phyloP scores from a whole-genome alignment of 345 rosid genomes.

The Salix exigua region DNA sequence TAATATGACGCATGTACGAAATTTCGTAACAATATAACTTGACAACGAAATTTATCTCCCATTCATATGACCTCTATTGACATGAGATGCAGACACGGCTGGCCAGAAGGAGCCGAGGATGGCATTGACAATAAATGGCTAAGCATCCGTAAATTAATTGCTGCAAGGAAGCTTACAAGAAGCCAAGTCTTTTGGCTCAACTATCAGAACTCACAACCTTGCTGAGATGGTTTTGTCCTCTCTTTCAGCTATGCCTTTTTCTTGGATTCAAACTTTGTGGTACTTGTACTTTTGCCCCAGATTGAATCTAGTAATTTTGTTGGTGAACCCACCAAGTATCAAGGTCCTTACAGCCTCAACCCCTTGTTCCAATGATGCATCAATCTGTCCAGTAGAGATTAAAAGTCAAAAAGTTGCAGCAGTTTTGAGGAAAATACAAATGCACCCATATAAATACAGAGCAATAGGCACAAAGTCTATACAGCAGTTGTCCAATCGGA shows the following conservation, averaged over 20 bases:
- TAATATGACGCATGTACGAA: background rate
- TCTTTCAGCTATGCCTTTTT: background rate
- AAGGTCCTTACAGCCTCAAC: constrained; percentile 59
- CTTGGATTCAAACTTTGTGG: constrained; percentile 44
- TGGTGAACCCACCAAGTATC: constrained; percentile 55
- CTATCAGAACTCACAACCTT: background rate
- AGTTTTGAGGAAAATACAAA: background rate
- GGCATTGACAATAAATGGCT: background rate
- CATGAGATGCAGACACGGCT: background rate
- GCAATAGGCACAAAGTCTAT: background rate
- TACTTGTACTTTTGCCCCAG: constrained; percentile 70
- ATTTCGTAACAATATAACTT: background rate
- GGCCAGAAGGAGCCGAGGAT: no score
- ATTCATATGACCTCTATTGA: background rate
- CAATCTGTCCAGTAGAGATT: constrained; percentile 40
- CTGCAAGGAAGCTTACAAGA: background rate
- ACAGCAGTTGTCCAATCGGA: background rate
- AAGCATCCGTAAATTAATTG: background rate
- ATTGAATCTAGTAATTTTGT: constrained; percentile 59
- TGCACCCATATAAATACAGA: background rate
- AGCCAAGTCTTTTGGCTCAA: background rate
- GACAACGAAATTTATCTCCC: background rate
- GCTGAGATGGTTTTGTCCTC: background rate
- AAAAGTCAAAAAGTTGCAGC: background rate
- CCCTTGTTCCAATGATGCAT: constrained; percentile 63